Conservation (phyloP, 2,329 filamentous ascomycete genomes). For the Cladosporium sphaerospermum region DNA sequence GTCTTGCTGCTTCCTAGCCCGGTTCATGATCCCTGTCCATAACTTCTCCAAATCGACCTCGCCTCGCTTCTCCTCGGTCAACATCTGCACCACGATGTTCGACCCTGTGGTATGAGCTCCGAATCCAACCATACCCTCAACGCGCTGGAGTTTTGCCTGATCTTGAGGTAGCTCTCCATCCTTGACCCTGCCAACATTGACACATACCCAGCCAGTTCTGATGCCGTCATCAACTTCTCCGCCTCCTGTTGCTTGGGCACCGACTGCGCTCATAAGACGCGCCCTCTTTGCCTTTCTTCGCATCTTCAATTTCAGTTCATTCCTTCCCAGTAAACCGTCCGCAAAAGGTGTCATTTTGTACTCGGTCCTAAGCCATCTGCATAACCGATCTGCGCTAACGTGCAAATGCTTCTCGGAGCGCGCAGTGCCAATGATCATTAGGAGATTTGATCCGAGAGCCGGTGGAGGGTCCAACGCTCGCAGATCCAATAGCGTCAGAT, state of each 20-base stretch:
- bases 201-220: slow-evolving; percentile 91
- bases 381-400: slow-evolving; percentile 81
- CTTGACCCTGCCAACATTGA: slow-evolving; percentile 72
- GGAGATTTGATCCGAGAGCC: slow-evolving; percentile 76
- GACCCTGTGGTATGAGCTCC: slow-evolving; percentile 53
- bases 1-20: slow-evolving; percentile 21
- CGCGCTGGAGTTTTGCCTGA: slow-evolving; percentile 27
- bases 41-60: slow-evolving; percentile 62
- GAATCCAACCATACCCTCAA: slow-evolving; percentile 68
- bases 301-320: slow-evolving; percentile 84
- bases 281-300: slow-evolving; percentile 73
- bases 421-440: slow-evolving; percentile 90
- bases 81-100: slow-evolving; percentile 63
- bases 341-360: slow-evolving; percentile 70
- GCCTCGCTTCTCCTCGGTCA: slow-evolving; percentile 63
- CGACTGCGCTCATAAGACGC: slow-evolving; percentile 68
- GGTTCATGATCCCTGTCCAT: slow-evolving; percentile 41
- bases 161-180: slow-evolving; percentile 57
- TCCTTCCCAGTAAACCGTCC: slow-evolving; percentile 81
- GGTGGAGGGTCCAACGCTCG: slow-evolving; percentile 78
- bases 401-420: slow-evolving; percentile 91
- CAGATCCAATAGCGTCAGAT: slow-evolving; percentile 73
- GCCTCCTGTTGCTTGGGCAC: slow-evolving; percentile 50
- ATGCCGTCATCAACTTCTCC: slow-evolving; percentile 74
- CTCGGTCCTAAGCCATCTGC: slow-evolving; percentile 72